Evolutionary conservation across 169 alveolate species (phyloP), one percentile per base, ranked within the genome.

Genomic region (Plasmodium gaboni): DNA sequence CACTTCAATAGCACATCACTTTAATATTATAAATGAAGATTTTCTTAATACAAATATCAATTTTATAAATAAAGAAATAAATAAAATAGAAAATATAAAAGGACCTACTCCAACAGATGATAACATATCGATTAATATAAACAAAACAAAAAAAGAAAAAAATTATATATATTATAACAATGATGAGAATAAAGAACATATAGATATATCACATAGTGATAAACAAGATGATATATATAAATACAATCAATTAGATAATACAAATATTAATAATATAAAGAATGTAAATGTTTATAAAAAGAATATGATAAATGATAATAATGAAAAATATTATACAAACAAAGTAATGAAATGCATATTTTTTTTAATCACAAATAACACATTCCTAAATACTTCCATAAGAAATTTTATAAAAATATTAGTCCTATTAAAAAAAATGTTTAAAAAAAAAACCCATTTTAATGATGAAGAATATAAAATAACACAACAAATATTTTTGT

Each of bases 381-480:
- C 48, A 13, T 78, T 78, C 28, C 42, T 78, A 17, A 76, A 78
- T 42, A 78, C 78, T 73, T 67, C 74, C 12, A 42, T 48, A 48
- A 65, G n/a, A 2, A 78, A 57, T 55, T 78, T 78, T 78, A n/a
- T 57, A 22, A 78, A 78, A 78, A 78, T 78, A 46, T 65, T 74
- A 53, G 32, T 78, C 19, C 26, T 78, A 42, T 24, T 78, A 78
- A 78, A 69, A 69, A 78, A 70, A 65, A 44, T 69, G 53, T 50
- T 78, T 65, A 10, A 53, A 19, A 50, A 24, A 19, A 78, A 65
- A 46, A 28, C 15, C 2, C 5, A 2, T 15, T 48, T 67, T 65
- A 65, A n/a, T 42, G 89, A 78, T 12, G 78, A 65, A 13, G 89
- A 78, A 22, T 64, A 64, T 70, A 78, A 78, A 44, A 78, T 78